Percentiles rank a stretch among this genome's conserved stretches.
Evolutionary conservation across 495 filamentous ascomycete genomes (phyloP).

Genomic region (Talaromyces borbonicus): DNA sequence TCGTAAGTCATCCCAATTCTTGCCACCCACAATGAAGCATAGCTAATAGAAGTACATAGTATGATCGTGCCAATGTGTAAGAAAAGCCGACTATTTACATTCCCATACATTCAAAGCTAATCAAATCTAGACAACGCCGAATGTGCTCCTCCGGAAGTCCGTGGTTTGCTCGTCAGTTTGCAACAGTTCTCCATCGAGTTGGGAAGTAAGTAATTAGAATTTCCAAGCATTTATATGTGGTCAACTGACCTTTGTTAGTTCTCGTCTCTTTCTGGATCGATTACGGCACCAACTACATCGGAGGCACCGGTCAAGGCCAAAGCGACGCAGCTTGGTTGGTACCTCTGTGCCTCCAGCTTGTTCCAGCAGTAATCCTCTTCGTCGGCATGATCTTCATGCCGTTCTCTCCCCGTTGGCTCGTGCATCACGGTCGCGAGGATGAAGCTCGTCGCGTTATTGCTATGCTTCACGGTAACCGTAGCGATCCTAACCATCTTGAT

Average conservation of each 20-base stretch:
- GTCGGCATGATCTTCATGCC: slow-evolving; percentile 62
- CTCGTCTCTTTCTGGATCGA: slow-evolving; percentile 73
- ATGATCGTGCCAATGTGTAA: slow-evolving; percentile 9
- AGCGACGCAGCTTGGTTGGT: slow-evolving; percentile 53
- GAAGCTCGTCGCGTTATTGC: slow-evolving; percentile 55
- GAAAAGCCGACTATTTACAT: not conserved
- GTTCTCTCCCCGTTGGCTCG: slow-evolving; percentile 63
- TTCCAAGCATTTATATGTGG: too few species aligned
- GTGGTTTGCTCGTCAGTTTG: slow-evolving; percentile 58
- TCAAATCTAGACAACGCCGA: slow-evolving; percentile 75
- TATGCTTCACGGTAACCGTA: slow-evolving; percentile 39
- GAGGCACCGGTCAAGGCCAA: slow-evolving; percentile 49
- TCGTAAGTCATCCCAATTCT: slow-evolving; percentile 1
- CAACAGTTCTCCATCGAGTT: slow-evolving; percentile 72
- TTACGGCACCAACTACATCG: slow-evolving; percentile 55
- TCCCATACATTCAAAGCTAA: slow-evolving; percentile 16
- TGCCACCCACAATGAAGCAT: too few species aligned
- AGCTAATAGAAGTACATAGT: not conserved
- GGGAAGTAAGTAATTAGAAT: too few species aligned
- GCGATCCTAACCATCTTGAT: slow-evolving; percentile 38
- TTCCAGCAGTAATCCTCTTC: slow-evolving; percentile 45
- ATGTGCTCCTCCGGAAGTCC: slow-evolving; percentile 39
- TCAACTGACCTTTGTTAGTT: too few species aligned
- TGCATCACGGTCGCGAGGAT: slow-evolving; percentile 54
- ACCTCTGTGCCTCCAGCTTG: slow-evolving; percentile 47